phyloP scores from a whole-genome alignment of 495 filamentous ascomycete species.

The Penicillium ucsense region DNA sequence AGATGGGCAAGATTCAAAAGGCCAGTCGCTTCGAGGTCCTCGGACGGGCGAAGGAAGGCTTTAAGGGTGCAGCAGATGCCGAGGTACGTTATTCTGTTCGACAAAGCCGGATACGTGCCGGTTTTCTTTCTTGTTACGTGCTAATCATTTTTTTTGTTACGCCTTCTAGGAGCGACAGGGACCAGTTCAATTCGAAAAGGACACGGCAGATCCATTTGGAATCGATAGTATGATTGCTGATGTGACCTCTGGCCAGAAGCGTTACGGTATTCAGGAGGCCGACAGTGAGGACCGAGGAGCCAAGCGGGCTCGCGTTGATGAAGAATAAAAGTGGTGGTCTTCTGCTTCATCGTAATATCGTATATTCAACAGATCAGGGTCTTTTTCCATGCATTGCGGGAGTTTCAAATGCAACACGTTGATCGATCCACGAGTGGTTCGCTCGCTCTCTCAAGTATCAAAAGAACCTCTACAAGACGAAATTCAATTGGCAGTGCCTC shows the following conservation, averaged over 20 bases:
- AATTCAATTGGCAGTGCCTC: neutral
- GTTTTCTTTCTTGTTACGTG: neutral
- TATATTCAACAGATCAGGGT: neutral
- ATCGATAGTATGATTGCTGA: constrained; percentile 88
- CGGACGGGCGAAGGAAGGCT: constrained; percentile 75
- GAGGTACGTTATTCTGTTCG: constrained; percentile 49
- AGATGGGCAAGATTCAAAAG: constrained; percentile 82
- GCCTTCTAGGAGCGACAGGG: constrained; percentile 57
- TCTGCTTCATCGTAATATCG: constrained; percentile 4
- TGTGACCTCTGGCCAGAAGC: constrained; percentile 61
- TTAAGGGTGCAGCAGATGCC: constrained; percentile 79
- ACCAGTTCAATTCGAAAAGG: constrained; percentile 98
- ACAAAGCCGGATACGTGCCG: neutral
- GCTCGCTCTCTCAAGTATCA: too few relatives aligned
- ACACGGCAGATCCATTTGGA: constrained; percentile 77
- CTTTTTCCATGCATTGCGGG: constrained; percentile 19
- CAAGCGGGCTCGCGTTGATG: constrained; percentile 74
- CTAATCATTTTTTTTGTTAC: neutral
- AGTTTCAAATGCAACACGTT: constrained; percentile 4
- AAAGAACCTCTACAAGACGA: neutral
- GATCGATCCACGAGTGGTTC: too few relatives aligned
- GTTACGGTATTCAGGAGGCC: constrained; percentile 75
- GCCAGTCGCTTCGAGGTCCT: constrained; percentile 75
- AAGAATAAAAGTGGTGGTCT: constrained; percentile 38
- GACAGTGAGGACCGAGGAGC: constrained; percentile 48